These are phyloP conservation scores for Oehlia diaphana DNA, from an alignment of 192 early-diverging fungal species.

Conservation along the genomic window DNA sequence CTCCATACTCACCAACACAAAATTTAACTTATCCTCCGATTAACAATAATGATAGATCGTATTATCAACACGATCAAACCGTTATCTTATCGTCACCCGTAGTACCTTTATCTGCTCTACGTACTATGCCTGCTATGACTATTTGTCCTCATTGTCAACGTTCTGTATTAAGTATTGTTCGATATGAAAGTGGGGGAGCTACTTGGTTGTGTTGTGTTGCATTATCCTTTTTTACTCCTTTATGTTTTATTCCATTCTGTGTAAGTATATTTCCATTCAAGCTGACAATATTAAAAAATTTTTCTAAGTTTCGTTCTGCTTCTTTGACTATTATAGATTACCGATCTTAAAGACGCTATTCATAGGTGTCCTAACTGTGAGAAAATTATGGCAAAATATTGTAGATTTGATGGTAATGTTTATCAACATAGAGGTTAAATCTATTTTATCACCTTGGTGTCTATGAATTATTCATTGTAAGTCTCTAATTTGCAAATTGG, in stretches of 20 bases:
- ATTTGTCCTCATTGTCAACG: slow-evolving; percentile 11
- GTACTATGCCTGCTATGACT: not conserved
- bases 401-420: slow-evolving; percentile 17
- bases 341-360: slow-evolving; percentile 19
- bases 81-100: not conserved
- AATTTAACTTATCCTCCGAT: not conserved
- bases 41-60: not conserved
- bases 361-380: slow-evolving; percentile 22
- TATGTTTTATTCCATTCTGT: slow-evolving; percentile 27
- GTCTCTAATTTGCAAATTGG: not conserved
- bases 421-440: not conserved
- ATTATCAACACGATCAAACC: not conserved
- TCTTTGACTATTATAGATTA: not conserved
- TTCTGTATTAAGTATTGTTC: not conserved
- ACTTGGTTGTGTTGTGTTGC: slow-evolving; percentile 1
- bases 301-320: not conserved
- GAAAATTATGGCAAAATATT: slow-evolving; percentile 27
- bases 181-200: not conserved
- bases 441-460: not conserved
- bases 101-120: not conserved
- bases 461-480: no score
- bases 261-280: slow-evolving; percentile 6
- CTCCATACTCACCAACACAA: not conserved
- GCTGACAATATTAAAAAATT: not conserved
- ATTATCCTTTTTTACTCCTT: not conserved